Conservation (phyloP, 2,329 filamentous ascomycete species). For the Cercospora janseana region DNA sequence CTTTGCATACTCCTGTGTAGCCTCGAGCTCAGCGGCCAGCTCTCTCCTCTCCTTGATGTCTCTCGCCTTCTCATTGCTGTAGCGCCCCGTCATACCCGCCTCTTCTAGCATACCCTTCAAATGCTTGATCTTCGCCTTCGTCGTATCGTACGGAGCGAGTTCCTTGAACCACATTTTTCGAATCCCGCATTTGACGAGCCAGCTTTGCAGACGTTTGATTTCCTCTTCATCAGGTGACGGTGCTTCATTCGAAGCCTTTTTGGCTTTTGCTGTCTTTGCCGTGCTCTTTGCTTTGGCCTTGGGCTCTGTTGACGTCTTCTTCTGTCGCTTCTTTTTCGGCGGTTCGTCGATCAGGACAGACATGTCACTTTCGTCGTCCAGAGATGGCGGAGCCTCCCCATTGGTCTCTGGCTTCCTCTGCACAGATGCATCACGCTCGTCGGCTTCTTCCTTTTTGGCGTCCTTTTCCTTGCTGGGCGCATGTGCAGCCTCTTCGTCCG, state of each 20-base stretch:
- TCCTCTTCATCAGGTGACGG: constrained; percentile 67
- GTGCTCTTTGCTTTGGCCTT: constrained; percentile 42
- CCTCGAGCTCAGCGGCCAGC: constrained; percentile 77
- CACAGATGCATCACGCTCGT: constrained; percentile 23
- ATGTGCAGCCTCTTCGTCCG: constrained; percentile 11
- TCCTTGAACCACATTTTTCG: constrained; percentile 89
- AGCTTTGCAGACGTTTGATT: constrained; percentile 83
- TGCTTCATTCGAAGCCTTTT: constrained; percentile 36
- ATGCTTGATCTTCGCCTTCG: constrained; percentile 77
- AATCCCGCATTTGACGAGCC: constrained; percentile 85
- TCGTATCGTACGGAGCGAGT: constrained; percentile 70
- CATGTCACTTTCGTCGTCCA: constrained; percentile 57
- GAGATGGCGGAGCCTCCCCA: constrained; percentile 19
- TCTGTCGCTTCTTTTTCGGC: constrained; percentile 56
- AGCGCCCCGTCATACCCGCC: constrained; percentile 83
- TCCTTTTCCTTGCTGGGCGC: constrained; percentile 14
- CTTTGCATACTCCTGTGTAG: constrained; percentile 76
- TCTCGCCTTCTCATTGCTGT: constrained; percentile 76
- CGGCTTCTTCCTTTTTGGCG: constrained; percentile 17
- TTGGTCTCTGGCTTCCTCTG: constrained; percentile 19
- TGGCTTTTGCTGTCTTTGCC: constrained; percentile 37
- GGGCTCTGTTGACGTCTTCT: constrained; percentile 37
- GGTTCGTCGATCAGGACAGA: constrained; percentile 78
- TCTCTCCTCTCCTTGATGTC: constrained; percentile 87
- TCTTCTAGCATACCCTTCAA: constrained; percentile 76